Evolutionary conservation across 108 stramenopile genomes (phyloP), one percentile per base, ranked within the genome.

Genomic region (Mediolabrus comicus): DNA sequence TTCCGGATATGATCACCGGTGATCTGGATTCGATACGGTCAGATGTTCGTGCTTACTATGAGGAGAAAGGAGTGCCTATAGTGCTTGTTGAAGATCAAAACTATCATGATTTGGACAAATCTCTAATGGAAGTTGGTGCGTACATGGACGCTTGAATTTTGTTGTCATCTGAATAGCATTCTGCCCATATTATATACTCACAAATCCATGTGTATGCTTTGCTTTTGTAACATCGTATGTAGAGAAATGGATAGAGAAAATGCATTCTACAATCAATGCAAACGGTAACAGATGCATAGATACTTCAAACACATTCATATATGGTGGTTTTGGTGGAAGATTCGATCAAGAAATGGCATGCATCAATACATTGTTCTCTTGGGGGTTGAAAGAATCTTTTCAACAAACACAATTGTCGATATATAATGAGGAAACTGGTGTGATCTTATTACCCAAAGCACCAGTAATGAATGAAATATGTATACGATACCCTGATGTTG

Each of bases 301-400:
- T n/a, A 33, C 35, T 65, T 57, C 70, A 35, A 79, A 66, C 33
- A 55, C 74, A 10, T 74, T 69, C 34, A 77, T 94, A 9, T 94
- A 91, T 59, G 92, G 92, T 11, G 92, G 86, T 41, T 94, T 91
- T 77, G 92, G 92, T 35, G 92, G 92, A 26, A 81, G 92, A 53
- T 94, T 94, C 35, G 92, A 94, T 62, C 92, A 94, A 75, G 90
- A 90, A 82, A 94, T 94, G 92, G 92, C 78, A 28, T 75, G 77
- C 36, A 69, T 94, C 26, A 84, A 87, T 39, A 86, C 90, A 8
- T 61, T 91, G 7, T 88, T 71, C 57, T 74, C 73, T n/a, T 91
- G 90, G 88, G 82, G 79, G 2, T 38, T 60, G 19, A 70, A 59
- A 8, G 72, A 81, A 54, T 53, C 31, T 9, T 80, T 80, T 59